Evolutionary conservation across 2,329 filamentous ascomycete species (phyloP).

Genomic region (Aspergillus sp.): DNA sequence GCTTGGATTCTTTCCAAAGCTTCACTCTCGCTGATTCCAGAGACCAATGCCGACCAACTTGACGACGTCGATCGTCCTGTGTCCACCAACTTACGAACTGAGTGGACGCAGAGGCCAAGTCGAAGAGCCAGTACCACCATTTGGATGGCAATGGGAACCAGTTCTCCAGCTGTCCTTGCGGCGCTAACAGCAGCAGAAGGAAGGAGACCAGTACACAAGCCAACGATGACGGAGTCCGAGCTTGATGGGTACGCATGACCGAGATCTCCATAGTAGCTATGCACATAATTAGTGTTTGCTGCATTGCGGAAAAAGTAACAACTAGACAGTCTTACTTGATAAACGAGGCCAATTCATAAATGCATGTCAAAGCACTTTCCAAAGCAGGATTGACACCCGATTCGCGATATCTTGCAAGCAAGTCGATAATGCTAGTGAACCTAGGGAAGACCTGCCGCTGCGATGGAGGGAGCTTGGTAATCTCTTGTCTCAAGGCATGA

Average conservation of each 20-base stretch:
- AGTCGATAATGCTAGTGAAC: slow-evolving; percentile 33
- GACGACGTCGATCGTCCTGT: slow-evolving; percentile 17
- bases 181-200: slow-evolving; percentile 34
- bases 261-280: slow-evolving; percentile 36
- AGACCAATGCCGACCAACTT: slow-evolving; percentile 36
- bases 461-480: slow-evolving; percentile 27
- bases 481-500: slow-evolving; percentile 35
- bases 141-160: slow-evolving; percentile 36
- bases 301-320: not conserved
- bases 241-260: slow-evolving; percentile 32
- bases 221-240: slow-evolving; percentile 32
- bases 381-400: slow-evolving; percentile 30
- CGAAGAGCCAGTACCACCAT: slow-evolving; percentile 37
- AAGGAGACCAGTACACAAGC: slow-evolving; percentile 38
- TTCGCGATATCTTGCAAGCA: slow-evolving; percentile 28
- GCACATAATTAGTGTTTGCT: not conserved
- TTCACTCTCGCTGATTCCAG: slow-evolving; percentile 29
- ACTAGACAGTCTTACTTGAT: slow-evolving; percentile 30
- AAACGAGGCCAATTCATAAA: slow-evolving; percentile 38
- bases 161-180: slow-evolving; percentile 33
- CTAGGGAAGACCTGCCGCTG: slow-evolving; percentile 30
- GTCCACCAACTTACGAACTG: slow-evolving; percentile 31
- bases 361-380: slow-evolving; percentile 37
- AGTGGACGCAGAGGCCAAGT: slow-evolving; percentile 34
- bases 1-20: slow-evolving; percentile 16